Evolutionary conservation across 306 rosid species (phyloP).

Genomic region (Ormosia emarginata): DNA sequence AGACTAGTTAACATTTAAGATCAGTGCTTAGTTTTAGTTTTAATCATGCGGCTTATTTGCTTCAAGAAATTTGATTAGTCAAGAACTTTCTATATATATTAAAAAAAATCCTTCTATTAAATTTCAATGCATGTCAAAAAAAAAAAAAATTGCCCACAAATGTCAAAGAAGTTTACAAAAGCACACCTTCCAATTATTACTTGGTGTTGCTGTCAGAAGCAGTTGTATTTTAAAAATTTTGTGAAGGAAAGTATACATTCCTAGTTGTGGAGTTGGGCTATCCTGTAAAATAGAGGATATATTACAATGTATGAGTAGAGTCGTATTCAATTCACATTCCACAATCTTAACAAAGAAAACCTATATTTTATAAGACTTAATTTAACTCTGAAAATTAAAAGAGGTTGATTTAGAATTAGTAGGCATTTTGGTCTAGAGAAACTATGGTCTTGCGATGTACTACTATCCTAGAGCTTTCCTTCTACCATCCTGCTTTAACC

Average conservation of each 20-base stretch:
- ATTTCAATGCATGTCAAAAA: neutral
- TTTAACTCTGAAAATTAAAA: neutral
- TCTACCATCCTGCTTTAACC: neutral
- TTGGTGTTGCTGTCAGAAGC: too few relatives aligned
- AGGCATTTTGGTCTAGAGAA: neutral
- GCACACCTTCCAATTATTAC: too few relatives aligned
- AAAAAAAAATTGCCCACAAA: neutral
- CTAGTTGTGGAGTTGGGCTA: too few relatives aligned
- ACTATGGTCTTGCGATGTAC: slow-evolving; percentile 13
- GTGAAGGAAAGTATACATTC: too few relatives aligned
- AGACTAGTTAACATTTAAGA: neutral
- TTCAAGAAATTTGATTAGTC: slow-evolving; percentile 1
- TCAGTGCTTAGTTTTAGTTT: neutral
- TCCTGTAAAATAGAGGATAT: too few relatives aligned
- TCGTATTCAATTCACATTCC: slow-evolving; percentile 14
- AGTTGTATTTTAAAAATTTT: too few relatives aligned
- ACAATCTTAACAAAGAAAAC: neutral
- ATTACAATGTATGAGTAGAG: slow-evolving; percentile 2
- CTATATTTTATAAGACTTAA: neutral
- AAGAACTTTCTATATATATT: neutral
- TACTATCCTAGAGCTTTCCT: neutral
- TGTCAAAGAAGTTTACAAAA: too few relatives aligned
- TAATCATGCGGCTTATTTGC: neutral
- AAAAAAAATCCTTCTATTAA: neutral
- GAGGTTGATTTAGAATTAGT: neutral